Evolutionary conservation across 768 basidiomycete species (phyloP), one percentile per base, ranked within the genome.

Genomic region (Auriscalpium vulgare): DNA sequence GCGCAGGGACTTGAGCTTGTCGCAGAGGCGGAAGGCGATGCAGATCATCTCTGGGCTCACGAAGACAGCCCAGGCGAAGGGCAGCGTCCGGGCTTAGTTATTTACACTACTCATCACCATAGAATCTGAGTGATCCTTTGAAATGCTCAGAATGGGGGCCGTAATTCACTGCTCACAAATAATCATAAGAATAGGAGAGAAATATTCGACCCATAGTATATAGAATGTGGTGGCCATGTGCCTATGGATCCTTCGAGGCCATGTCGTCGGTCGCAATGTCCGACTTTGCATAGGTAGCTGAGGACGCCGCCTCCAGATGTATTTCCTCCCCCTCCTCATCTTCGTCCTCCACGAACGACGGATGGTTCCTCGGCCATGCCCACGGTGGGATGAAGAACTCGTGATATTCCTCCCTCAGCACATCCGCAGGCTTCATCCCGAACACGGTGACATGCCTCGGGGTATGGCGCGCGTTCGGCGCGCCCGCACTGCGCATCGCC

Each of bases 391-490:
- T 47, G 34, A 47, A 38, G 19, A 54, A 54, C 9, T 60, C 62
- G 37, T 58, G 53, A 16, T 63, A 63, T 29, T 59, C 56, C 50
- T 59, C 55, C 29, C 40, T 8, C 55, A 51, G 16, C 55, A 55
- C 59, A 50, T 35, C 56, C 56, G 35, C 50, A 49, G 50, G 34
- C 54, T 55, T 62, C 51, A 73, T 71, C 0, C 87, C 86, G 63
- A 87, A 88, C 9, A 84, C 81, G 14, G 73, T 75, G 44, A 77
- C 68, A 59, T 80, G 75, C 56, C 84, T 74, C 59, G 76, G 74
- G 10, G 79, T 76, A 64, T 79, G 77, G 54, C 81, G 70, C 21
- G 73, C 69, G 17, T 71, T 72, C 13, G 74, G 75, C 45, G 72
- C 70, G 10, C 69, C 68, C 50, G 75, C 72, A 56, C 68, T 77